These are phyloP conservation scores for Linderniella brevidens DNA, from an alignment of 257 asterid species.

Conservation along the genomic window DNA sequence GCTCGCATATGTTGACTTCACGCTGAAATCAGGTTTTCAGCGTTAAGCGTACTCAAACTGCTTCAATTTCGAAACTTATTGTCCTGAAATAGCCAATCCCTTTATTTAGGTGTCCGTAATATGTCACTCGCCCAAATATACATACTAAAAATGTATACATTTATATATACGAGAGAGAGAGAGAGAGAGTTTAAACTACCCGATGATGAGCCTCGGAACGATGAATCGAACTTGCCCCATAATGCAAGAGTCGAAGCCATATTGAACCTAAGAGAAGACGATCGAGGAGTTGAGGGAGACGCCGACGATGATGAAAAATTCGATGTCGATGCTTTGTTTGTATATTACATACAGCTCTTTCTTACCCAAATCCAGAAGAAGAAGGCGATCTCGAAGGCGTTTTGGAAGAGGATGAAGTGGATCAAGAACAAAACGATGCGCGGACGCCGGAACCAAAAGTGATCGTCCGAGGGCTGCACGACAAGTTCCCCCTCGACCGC, in stretches of 20 bases:
- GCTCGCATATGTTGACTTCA: too few species aligned
- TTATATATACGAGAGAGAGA: background rate
- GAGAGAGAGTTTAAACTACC: conserved; percentile 17
- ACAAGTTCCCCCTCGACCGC: conserved; percentile 32
- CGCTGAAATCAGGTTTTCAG: too few species aligned
- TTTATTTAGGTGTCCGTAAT: too few species aligned
- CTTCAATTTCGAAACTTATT: too few species aligned
- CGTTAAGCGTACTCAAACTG: too few species aligned
- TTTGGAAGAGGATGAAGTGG: conserved; percentile 40
- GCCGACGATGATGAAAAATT: background rate
- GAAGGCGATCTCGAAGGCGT: conserved; percentile 40
- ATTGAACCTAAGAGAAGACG: conserved; percentile 20
- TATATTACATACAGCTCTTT: too few species aligned
- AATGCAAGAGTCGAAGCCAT: conserved; percentile 49
- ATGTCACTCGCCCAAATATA: too few species aligned
- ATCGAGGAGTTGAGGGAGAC: background rate
- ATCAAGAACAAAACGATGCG: conserved; percentile 26
- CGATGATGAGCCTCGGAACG: conserved; percentile 43
- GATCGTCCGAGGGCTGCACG: conserved; percentile 35
- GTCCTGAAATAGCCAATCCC: too few species aligned
- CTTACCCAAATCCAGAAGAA: conserved; percentile 44
- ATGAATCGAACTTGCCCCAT: conserved; percentile 33
- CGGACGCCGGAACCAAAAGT: conserved; percentile 42
- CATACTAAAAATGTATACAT: too few species aligned
- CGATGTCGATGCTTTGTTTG: too few species aligned